Percentiles rank a stretch among this genome's conserved stretches.
Conservation (phyloP, 345 rosid genomes). For the Gossypium ekmanianum region DNA sequence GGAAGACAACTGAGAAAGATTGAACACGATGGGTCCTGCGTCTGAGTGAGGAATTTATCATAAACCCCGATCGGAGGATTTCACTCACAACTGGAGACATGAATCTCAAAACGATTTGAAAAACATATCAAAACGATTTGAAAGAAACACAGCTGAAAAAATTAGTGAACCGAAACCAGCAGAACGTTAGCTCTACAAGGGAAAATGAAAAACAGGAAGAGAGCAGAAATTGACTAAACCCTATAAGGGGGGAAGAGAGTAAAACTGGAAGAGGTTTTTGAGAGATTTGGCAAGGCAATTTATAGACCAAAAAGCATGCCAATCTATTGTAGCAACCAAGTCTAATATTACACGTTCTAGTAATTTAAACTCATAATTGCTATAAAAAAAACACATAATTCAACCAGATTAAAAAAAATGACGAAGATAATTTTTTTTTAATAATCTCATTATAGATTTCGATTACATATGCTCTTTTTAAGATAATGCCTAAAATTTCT, state of each 20-base stretch:
- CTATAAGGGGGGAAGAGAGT: neutral
- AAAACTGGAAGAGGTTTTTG: slow-evolving; percentile 31
- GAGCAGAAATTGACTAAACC: neutral
- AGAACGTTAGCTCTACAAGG: slow-evolving; percentile 5
- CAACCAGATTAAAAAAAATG: no score
- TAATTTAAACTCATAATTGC: no score
- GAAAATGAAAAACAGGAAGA: neutral
- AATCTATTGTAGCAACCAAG: no score
- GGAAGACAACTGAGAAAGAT: slow-evolving; percentile 84
- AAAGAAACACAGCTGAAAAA: no score
- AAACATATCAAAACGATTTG: no score
- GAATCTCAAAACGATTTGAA: slow-evolving; percentile 36
- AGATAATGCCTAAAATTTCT: no score
- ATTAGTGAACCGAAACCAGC: slow-evolving; percentile 1
- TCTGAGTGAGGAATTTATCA: slow-evolving; percentile 57
- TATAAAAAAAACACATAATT: no score
- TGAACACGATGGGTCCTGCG: slow-evolving; percentile 86
- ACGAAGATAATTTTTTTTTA: no score
- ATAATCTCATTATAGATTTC: no score
- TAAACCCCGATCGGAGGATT: slow-evolving; percentile 61
- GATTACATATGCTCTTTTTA: no score
- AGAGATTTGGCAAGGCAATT: slow-evolving; percentile 23
- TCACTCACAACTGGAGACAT: slow-evolving; percentile 77
- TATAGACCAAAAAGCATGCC: slow-evolving; percentile 30
- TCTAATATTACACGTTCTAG: no score